These are phyloP conservation scores for Podospora bellae-mahoneyi DNA, from an alignment of 495 filamentous ascomycete genomes.

Conservation along the genomic window DNA sequence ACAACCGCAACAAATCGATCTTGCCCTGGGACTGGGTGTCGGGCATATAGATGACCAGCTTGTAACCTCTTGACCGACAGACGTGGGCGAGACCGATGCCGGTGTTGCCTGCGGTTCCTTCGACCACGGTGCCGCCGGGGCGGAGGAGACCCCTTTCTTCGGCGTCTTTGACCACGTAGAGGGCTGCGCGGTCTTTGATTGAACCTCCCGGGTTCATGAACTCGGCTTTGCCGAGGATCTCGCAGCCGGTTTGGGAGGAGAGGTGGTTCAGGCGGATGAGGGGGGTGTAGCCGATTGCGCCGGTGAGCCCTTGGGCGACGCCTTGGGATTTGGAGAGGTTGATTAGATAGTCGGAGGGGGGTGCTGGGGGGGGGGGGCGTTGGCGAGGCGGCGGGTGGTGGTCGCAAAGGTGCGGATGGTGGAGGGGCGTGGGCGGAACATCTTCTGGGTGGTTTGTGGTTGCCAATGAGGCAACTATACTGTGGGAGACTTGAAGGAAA, in stretches of 20 bases:
- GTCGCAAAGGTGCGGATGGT: conserved; percentile 50
- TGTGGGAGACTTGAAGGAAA: neutral
- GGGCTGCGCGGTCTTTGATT: conserved; percentile 93
- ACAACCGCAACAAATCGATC: conserved; percentile 83
- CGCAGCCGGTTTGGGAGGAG: conserved; percentile 89
- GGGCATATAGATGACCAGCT: conserved; percentile 98
- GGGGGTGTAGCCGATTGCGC: conserved; percentile 95
- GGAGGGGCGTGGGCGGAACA: conserved; percentile 53
- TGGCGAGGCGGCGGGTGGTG: conserved; percentile 40
- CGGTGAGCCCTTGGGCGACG: conserved; percentile 75
- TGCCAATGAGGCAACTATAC: neutral
- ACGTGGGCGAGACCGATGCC: conserved; percentile 97
- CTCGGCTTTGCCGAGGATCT: conserved; percentile 93
- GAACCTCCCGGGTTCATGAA: conserved; percentile 98
- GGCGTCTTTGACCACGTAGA: conserved; percentile 91
- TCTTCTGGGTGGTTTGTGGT: conserved; percentile 22
- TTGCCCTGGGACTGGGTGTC: conserved; percentile 98
- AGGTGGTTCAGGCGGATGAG: conserved; percentile 85
- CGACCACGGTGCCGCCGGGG: conserved; percentile 89
- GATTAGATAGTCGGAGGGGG: conserved; percentile 31
- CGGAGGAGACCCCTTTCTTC: conserved; percentile 78
- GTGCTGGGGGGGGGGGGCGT: conserved; percentile 31
- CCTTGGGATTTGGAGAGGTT: conserved; percentile 79
- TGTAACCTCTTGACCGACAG: conserved; percentile 88
- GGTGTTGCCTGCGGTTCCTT: conserved; percentile 96